Evolutionary conservation across 306 rosid species (phyloP), one percentile per base, ranked within the genome.

Genomic region (Inga oerstediana): DNA sequence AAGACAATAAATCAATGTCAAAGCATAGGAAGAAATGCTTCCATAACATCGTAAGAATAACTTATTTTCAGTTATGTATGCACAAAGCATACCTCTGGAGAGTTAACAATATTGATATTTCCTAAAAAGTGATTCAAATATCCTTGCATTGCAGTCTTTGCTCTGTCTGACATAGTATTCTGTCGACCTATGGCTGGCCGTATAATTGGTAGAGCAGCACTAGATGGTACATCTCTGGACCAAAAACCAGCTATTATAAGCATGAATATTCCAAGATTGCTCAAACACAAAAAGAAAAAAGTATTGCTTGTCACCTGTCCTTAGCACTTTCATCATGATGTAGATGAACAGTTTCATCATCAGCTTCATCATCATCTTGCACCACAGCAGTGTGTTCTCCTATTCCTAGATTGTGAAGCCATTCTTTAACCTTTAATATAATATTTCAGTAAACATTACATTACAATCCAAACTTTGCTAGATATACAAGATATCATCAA

Each of bases 391-490:
- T 75, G 76, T 92, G 87, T 72, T 97, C 99, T 85, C 95, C 99
- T 66, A 97, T 94, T 97, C 99, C 99, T 97, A 97, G 99, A 94
- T 94, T 97, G 92, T 92, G 97, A 92, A 97, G 99, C 99, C 99
- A 97, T 91, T 97, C 99, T 97, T 94, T 97, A 92, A 97, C 99
- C 99, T 97, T 91, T 88, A 90, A 92, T 94, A 91, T 88, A 85
- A 93, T 85, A 77, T 92, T 88, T 87, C 91, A 94, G 89, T 61
- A 81, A 87, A 86, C 89, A 89, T 84, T 80, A 83, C 78, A 97
- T 73, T 46, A 72, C 41, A 88, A 80, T 93, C 89, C 90, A 89
- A 89, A 79, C 84, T 81, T 79, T 80, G 80, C 82, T 61, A 81
- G 68, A 84, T 84, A 80, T 78, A 86, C 86, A 48, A 79, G 64